Conservation (phyloP, 345 rosid genomes). For the Cardamine resedifolia region DNA sequence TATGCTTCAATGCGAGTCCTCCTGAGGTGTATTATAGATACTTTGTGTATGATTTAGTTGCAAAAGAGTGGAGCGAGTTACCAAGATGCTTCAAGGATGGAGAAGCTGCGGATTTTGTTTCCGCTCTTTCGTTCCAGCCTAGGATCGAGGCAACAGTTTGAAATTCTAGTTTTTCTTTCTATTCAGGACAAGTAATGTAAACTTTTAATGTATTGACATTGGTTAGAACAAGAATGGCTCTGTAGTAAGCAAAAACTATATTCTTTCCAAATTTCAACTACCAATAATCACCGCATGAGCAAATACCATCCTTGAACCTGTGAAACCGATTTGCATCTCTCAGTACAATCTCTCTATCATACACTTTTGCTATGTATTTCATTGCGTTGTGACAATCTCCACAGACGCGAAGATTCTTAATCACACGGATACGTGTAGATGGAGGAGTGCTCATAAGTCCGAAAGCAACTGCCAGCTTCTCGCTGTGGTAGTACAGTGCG, state of each 20-base stretch:
- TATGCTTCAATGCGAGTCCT: slow-evolving; percentile 59
- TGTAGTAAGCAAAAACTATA: background rate
- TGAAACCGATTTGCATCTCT: slow-evolving; percentile 62
- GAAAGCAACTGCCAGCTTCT: slow-evolving; percentile 52
- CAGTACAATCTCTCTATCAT: slow-evolving; percentile 45
- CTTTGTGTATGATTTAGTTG: slow-evolving; percentile 47
- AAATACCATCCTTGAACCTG: slow-evolving; percentile 45
- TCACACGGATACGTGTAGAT: slow-evolving; percentile 41
- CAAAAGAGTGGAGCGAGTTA: slow-evolving; percentile 62
- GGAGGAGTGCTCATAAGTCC: slow-evolving; percentile 50
- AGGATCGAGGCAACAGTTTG: slow-evolving; percentile 68
- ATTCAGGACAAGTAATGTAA: background rate
- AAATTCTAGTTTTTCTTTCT: slow-evolving; percentile 14
- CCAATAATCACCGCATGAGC: slow-evolving; percentile 49
- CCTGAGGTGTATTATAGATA: slow-evolving; percentile 53
- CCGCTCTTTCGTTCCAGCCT: slow-evolving; percentile 85
- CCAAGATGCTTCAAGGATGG: slow-evolving; percentile 51
- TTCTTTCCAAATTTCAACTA: slow-evolving; percentile 6
- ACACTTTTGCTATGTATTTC: slow-evolving; percentile 48
- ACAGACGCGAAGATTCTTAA: slow-evolving; percentile 50
- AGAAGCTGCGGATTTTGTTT: slow-evolving; percentile 65
- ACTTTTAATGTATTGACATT: slow-evolving; percentile 1
- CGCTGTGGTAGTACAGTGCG: slow-evolving; percentile 44
- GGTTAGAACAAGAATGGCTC: background rate
- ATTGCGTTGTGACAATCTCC: slow-evolving; percentile 54